A percentile compares a stretch with the other conserved stretches of the same genome.
Conservation (phyloP, 192 early-diverging fungal genomes). For the Piromyces finnis region DNA sequence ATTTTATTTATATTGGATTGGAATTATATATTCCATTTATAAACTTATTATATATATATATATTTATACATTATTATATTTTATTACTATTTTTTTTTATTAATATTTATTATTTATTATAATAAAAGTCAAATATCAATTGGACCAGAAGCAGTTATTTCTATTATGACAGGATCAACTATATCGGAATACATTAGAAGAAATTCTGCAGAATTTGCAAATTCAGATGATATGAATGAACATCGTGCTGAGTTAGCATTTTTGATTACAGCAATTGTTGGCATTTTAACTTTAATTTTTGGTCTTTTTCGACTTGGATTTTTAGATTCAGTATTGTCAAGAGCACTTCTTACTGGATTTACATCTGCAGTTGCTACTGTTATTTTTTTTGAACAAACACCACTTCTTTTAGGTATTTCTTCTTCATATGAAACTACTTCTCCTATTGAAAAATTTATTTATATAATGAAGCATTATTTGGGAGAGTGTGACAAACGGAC, state of each 20-base stretch:
- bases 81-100: constrained; percentile 1
- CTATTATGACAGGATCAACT: constrained; percentile 60
- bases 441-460: constrained; percentile 56
- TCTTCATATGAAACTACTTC: constrained; percentile 47
- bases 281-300: constrained; percentile 76
- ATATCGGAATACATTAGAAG: constrained; percentile 25
- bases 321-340: constrained; percentile 84
- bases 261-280: constrained; percentile 70
- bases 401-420: constrained; percentile 50
- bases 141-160: constrained; percentile 84
- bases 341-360: constrained; percentile 86
- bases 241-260: constrained; percentile 1
- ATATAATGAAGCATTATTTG: constrained; percentile 41
- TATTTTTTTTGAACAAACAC: constrained; percentile 73
- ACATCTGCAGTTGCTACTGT: constrained; percentile 87
- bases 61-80: no score
- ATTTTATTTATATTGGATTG: no score
- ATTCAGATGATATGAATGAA: constrained; percentile 16
- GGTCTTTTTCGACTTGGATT: constrained; percentile 97
- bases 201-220: not conserved
- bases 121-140: constrained; percentile 62
- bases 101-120: not conserved
- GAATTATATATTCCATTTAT: not conserved
- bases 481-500: constrained; percentile 50
- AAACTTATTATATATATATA: no score